phyloP scores from a whole-genome alignment of 768 basidiomycete genomes.

The Myochromella boudieri region DNA sequence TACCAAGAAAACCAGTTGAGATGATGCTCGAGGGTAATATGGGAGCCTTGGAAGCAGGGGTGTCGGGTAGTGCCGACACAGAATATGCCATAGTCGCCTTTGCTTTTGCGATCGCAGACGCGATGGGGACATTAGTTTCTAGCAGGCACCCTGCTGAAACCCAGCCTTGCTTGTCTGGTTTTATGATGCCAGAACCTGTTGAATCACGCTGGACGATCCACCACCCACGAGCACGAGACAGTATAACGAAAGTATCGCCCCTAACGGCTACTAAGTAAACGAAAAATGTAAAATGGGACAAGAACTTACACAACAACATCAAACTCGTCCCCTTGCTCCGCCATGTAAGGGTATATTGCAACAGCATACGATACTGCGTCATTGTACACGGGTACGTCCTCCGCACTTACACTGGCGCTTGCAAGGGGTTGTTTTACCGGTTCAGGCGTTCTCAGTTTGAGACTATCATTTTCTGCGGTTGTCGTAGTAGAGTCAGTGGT shows the following conservation, averaged over 20 bases:
- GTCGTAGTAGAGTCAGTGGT: conserved; percentile 63
- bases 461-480: conserved; percentile 27
- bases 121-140: conserved; percentile 89
- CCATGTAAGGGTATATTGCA: conserved; percentile 98
- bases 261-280: conserved; percentile 38
- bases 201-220: conserved; percentile 98
- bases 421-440: conserved; percentile 20
- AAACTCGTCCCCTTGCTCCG: conserved; percentile 97
- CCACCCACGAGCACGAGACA: conserved; percentile 94
- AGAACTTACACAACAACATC: conserved; percentile 86
- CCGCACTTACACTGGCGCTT: conserved; percentile 19
- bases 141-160: conserved; percentile 96
- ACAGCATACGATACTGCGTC: too few species aligned
- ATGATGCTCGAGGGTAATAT: conserved; percentile 90
- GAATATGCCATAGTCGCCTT: conserved; percentile 45
- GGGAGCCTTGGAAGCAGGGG: conserved; percentile 55
- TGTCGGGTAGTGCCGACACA: too few species aligned
- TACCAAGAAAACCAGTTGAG: conserved; percentile 95
- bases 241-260: conserved; percentile 90
- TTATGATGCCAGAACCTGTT: conserved; percentile 77
- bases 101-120: conserved; percentile 80
- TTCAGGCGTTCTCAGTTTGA: conserved; percentile 9
- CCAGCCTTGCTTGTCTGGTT: conserved; percentile 94
- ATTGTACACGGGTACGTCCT: too few species aligned
- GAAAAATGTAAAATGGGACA: conserved; percentile 17